Base-by-base conservation (phyloP, 208 protist species). In the Trypanosoma platydactyli region DNA sequence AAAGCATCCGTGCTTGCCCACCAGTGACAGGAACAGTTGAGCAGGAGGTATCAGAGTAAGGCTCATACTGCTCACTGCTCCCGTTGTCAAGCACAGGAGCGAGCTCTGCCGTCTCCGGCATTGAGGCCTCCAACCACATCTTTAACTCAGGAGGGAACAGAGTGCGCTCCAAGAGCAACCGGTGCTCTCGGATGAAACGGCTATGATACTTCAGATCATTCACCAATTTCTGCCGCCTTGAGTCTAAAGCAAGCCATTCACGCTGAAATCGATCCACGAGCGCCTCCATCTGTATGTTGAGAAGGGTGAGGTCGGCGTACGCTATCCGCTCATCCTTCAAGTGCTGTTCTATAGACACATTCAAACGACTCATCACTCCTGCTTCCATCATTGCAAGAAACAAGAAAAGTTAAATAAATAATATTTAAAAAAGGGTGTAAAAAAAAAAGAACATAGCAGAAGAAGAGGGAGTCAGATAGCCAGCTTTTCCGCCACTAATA, bases 201-300 rank as follows among this genome's bases (percentile, higher is more conserved):
- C 67, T 51, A 22, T 66, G 57, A 55, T 53, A 27, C 30, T 60
- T 42, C 25, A 69, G 24, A 38, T 59, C 64, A 16, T 59, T 20
- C 4, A 69, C 1, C 5, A 69, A n/a, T 20, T 30, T 0, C 30
- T 56, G 53, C 6, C 64, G 54, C 48, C 27, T 50, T 3, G 24
- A 56, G 30, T 71, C 64, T 13, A 71, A 33, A 13, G 54, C 29
- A 1, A 62, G 35, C 64, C 64, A 64, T 27, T 71, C 64, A 38
- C 64, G 64, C 42, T 64, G 52, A 49, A 71, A 71, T 20, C 45
- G 68, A 11, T 65, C 55, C 3, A 60, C 20, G 11, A 73, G 59
- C 5, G 53, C 53, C 33, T 45, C 59, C 25, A 27, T 49, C 51
- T 67, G 68, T 25, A 65, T 65, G 29, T 59, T 63, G 20, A 73